Evolutionary conservation across 495 filamentous ascomycete genomes (phyloP), one percentile per base, ranked within the genome.

Genomic region (Penicillium bovifimosum): DNA sequence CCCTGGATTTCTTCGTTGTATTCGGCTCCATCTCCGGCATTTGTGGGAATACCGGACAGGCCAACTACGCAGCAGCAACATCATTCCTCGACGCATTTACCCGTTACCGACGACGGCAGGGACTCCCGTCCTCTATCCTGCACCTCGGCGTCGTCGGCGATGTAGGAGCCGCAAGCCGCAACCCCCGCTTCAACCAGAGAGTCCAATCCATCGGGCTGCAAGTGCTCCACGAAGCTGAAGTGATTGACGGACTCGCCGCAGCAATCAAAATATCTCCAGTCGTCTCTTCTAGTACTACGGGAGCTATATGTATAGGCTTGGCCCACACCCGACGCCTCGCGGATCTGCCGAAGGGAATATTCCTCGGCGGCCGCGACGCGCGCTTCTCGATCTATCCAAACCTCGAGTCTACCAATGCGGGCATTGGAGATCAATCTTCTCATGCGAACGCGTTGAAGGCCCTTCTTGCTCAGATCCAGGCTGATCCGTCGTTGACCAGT

Each of bases 111-210:
- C 35, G 26, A 1, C 36, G 31, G 17, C 24, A 17, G 6, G 47
- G 47, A 9, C 10, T 50, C 5, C 24, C 34, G 6, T 40, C 26
- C 17, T 40, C 47, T 32, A 38, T 40, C 27, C n/a, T 50, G 10
- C 24, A 50, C 47, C 47, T 50, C 10, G 47, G 47, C 0, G 47
- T 41, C 1, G 47, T 50, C 20, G 47, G 46, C 38, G 46, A 48
- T 26, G 26, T 17, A 4, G 46, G 46, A 17, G 46, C 33, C 14
- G 46, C 46, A 17, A 48, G 46, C 29, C 46, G 46, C 13, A 38
- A 39, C 24, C 11, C 46, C 24, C 46, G 46, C 3, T 48, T 48
- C 33, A 24, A 39, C 14, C 46, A 48, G 9, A 39, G 46, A 38
- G 46, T 48, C 17, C 46, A 48, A 9, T 48, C 46, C 17, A 48